phyloP scores from a whole-genome alignment of 2,329 filamentous ascomycete genomes.

The Cyphellophora europaea region DNA sequence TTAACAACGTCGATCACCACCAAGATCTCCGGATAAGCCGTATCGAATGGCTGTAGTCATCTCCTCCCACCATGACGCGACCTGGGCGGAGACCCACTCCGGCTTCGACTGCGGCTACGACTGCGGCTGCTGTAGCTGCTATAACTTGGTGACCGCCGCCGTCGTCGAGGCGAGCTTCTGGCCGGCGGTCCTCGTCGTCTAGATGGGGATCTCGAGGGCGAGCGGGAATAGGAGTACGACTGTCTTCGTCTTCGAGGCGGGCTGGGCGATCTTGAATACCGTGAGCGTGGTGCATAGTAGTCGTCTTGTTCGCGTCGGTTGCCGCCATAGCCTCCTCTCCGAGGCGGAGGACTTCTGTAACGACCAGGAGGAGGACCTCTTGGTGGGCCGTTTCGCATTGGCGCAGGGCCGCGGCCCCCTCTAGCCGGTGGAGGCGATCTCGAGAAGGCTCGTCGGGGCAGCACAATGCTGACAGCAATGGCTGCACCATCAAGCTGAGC shows the following conservation, averaged over 20 bases:
- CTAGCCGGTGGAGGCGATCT: conserved; percentile 65
- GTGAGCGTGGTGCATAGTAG: conserved; percentile 52
- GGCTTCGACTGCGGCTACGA: conserved; percentile 44
- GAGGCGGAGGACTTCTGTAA: conserved; percentile 26
- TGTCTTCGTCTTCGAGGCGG: conserved; percentile 27
- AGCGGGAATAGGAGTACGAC: conserved; percentile 25
- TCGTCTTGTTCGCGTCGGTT: conserved; percentile 26
- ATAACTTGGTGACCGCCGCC: conserved; percentile 53
- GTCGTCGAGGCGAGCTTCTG: conserved; percentile 27
- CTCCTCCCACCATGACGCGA: conserved; percentile 32
- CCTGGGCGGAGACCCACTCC: conserved; percentile 33
- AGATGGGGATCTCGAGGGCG: conserved; percentile 33
- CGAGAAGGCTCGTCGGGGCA: conserved; percentile 75
- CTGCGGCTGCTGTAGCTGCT: conserved; percentile 50
- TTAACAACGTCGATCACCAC: too few species aligned
- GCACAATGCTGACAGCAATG: conserved; percentile 79
- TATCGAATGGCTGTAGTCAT: conserved; percentile 10
- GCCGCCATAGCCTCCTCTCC: conserved; percentile 27
- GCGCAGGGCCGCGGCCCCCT: conserved; percentile 18
- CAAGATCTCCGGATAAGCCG: too few species aligned
- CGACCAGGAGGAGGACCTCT: conserved; percentile 18
- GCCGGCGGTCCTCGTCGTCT: conserved; percentile 26
- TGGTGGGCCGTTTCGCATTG: conserved; percentile 39
- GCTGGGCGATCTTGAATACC: conserved; percentile 29
- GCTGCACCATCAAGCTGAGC: conserved; percentile 78